Conservation (phyloP, 2,329 filamentous ascomycete genomes). For the Aspergillus eucalypticola region DNA sequence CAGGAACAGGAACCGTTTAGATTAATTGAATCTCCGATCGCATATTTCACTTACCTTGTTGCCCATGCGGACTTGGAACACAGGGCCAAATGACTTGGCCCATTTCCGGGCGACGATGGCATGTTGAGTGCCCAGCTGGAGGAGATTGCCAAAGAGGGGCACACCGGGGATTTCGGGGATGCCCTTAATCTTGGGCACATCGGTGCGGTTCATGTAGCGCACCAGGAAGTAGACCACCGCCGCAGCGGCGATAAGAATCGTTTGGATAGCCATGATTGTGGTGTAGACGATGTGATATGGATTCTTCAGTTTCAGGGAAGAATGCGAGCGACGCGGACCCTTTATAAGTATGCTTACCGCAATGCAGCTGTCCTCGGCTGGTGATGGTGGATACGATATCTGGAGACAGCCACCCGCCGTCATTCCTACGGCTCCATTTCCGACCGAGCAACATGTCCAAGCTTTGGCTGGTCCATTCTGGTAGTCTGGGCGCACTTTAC, state of each 20-base stretch:
- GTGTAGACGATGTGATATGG: background rate
- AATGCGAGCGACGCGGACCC: background rate
- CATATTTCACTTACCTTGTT: constrained; percentile 54
- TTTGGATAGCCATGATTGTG: constrained; percentile 33
- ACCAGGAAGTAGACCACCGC: constrained; percentile 43
- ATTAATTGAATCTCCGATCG: background rate
- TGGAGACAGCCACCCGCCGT: too few relatives aligned
- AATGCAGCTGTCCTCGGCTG: background rate
- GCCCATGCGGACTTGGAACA: constrained; percentile 68
- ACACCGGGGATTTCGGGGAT: constrained; percentile 63
- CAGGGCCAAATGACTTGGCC: constrained; percentile 62
- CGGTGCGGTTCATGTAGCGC: constrained; percentile 52
- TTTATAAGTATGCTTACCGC: background rate
- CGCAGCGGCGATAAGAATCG: constrained; percentile 34
- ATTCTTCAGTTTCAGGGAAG: background rate
- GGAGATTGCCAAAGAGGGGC: constrained; percentile 63
- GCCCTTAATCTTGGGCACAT: constrained; percentile 61
- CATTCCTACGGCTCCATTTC: too few relatives aligned
- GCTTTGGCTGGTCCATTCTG: too few relatives aligned
- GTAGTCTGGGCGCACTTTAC: too few relatives aligned
- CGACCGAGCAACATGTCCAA: too few relatives aligned
- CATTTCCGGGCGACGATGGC: constrained; percentile 57
- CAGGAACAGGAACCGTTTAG: background rate
- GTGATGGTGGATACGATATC: too few relatives aligned
- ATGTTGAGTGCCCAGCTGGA: constrained; percentile 61